Base-by-base conservation (phyloP, 2,329 filamentous ascomycete genomes). In the Ceratocystis cacaofunesta region DNA sequence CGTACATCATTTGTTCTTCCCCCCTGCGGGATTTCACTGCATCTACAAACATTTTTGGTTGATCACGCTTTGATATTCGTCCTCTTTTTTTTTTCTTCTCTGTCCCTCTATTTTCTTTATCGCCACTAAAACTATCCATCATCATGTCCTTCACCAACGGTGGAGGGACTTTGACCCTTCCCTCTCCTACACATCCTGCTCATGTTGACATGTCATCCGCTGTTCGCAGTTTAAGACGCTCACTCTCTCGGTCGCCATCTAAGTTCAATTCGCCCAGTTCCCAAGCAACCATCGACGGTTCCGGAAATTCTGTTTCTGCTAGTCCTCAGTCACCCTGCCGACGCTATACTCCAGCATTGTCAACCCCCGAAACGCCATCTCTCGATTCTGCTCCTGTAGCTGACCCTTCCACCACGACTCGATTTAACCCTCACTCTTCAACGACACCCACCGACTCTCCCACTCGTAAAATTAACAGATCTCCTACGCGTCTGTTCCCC, bases 241-340 rank as follows among this genome's bases (percentile, higher is more conserved):
- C 92, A 30, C 80, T 96, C 69, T 96, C 92, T 66, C 84, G 91
- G 71, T 96, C 92, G n/a, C 92, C 92, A 10, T 96, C 92, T 41
- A 95, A 94, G 74, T 92, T 94, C 55, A 66, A 65, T 44, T 55
- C 68, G 10, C 44, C 66, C 8, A 46, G 44, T 30, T 44, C 65
- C 25, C 52, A 57, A 65, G 41, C 63, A 64, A 44, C 30, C 65
- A 66, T 64, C 19, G 62, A 68, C 80, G 79, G 61, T 83, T 58
- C 82, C 58, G 79, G 81, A 44, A 76, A 85, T 55, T 83, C 85
- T 32, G 78, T 80, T 65, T 76, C 79, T 68, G 78, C 80, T 7
- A 69, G 68, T 44, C 80, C 79, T 68, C 83, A 78, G 76, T 81
- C 78, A 73, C 81, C 78, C 73, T 81, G 74, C 75, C 79, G 76